A percentile compares a stretch with the other conserved stretches of the same genome.
Conservation (phyloP, 2,329 filamentous ascomycete genomes). For the Colletotrichum magnum region DNA sequence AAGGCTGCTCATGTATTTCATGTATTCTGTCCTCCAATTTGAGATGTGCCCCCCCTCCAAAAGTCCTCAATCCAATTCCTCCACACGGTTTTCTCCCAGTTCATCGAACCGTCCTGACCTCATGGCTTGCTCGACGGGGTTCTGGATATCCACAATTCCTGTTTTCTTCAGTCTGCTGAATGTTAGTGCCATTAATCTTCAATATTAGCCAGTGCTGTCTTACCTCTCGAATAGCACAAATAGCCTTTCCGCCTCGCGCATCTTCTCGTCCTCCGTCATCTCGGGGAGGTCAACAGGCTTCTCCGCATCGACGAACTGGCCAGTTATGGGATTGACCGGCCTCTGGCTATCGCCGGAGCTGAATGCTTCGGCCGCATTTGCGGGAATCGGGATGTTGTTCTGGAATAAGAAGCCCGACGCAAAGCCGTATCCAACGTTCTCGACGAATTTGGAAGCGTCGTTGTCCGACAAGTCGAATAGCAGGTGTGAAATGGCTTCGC, state of each 20-base stretch:
- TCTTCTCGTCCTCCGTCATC: conserved; percentile 94
- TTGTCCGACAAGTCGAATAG: conserved; percentile 90
- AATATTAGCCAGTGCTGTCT: conserved; percentile 38
- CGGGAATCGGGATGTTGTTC: conserved; percentile 84
- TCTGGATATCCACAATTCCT: conserved; percentile 83
- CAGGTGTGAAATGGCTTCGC: conserved; percentile 81
- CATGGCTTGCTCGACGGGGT: conserved; percentile 80
- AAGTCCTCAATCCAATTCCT: conserved; percentile 55
- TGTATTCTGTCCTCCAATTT: neutral
- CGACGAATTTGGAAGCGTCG: conserved; percentile 83
- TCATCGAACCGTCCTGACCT: conserved; percentile 81
- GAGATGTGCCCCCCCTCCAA: neutral
- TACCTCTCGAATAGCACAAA: conserved; percentile 93
- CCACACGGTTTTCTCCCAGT: conserved; percentile 68
- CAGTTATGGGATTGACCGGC: conserved; percentile 86
- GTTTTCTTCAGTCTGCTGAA: conserved; percentile 73
- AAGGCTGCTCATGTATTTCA: neutral
- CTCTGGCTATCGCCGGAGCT: conserved; percentile 50
- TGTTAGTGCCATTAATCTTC: conserved; percentile 22
- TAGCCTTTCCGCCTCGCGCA: conserved; percentile 88
- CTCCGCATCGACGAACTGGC: conserved; percentile 82
- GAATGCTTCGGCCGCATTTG: conserved; percentile 71
- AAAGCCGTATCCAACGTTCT: conserved; percentile 95
- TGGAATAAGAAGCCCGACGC: conserved; percentile 91
- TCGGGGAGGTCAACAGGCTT: conserved; percentile 70